phyloP scores from a whole-genome alignment of 148 eudicot species.

The Cornus controversa region DNA sequence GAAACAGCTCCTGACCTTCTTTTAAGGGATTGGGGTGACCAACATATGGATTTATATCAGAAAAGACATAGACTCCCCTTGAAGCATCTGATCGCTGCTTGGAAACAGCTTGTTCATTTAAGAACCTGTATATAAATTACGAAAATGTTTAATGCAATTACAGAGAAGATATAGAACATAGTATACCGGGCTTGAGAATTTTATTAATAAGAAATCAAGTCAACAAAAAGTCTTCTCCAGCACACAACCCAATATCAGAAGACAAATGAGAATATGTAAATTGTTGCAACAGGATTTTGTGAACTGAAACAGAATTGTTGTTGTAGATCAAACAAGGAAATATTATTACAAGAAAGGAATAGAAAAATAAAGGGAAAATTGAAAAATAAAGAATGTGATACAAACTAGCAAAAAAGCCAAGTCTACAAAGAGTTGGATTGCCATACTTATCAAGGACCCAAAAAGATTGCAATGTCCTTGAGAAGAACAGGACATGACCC shows the following conservation, averaged over 20 bases:
- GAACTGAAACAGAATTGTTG: neutral
- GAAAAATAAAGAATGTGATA: neutral
- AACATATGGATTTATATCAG: constrained; percentile 96
- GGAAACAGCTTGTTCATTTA: constrained; percentile 70
- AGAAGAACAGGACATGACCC: neutral
- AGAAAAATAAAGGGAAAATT: neutral
- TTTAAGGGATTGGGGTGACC: constrained; percentile 91
- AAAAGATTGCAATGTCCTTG: neutral
- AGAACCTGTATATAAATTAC: constrained; percentile 42
- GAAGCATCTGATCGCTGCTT: constrained; percentile 54
- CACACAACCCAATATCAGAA: neutral
- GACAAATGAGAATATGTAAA: neutral
- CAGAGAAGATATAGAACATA: neutral
- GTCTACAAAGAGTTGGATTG: neutral
- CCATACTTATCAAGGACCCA: neutral
- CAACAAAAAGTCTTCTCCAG: neutral
- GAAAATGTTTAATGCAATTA: constrained; percentile 10
- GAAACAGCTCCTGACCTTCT: constrained; percentile 94
- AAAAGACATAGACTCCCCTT: constrained; percentile 81
- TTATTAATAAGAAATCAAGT: neutral
- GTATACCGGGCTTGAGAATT: neutral
- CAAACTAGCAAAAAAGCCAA: neutral
- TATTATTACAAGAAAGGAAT: neutral
- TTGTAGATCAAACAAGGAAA: neutral
- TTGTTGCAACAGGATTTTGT: neutral